A percentile compares a stretch with the other conserved stretches of the same genome.
Conservation (phyloP, 176 grass and related monocot genomes). For the Lolium multiflorum region DNA sequence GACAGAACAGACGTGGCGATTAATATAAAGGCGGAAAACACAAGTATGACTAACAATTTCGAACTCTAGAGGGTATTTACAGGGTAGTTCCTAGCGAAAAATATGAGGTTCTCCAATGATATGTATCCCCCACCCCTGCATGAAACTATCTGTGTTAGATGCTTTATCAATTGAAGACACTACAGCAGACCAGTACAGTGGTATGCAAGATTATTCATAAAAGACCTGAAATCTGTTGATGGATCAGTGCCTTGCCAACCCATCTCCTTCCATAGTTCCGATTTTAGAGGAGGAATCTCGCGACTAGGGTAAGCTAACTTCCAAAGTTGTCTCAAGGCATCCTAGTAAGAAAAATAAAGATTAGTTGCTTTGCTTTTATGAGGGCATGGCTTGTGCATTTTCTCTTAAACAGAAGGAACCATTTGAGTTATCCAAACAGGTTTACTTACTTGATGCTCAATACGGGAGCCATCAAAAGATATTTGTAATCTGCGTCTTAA, state of each 20-base stretch:
- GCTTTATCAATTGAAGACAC: conserved; percentile 25
- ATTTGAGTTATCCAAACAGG: neutral
- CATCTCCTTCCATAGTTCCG: conserved; percentile 98
- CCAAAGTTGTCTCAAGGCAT: conserved; percentile 92
- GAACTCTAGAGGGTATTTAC: conserved; percentile 49
- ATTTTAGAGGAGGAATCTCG: conserved; percentile 81
- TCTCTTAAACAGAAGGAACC: neutral
- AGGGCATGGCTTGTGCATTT: neutral
- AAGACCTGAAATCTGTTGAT: conserved; percentile 95
- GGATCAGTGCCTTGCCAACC: conserved; percentile 98
- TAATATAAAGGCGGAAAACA: neutral
- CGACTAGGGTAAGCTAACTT: conserved; percentile 72
- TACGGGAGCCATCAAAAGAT: conserved; percentile 77
- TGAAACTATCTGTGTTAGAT: conserved; percentile 32
- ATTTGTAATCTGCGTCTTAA: conserved; percentile 80
- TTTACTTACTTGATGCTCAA: conserved; percentile 80
- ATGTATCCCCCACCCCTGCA: conserved; percentile 85
- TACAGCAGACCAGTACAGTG: neutral
- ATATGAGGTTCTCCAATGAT: conserved; percentile 95
- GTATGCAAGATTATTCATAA: conserved; percentile 18
- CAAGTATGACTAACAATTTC: neutral
- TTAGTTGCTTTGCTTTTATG: conserved; percentile 32
- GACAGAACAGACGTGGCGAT: neutral
- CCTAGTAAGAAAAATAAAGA: conserved; percentile 51
- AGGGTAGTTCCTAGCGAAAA: conserved; percentile 84